phyloP scores from a whole-genome alignment of 495 filamentous ascomycete species.

The Podospora comata region DNA sequence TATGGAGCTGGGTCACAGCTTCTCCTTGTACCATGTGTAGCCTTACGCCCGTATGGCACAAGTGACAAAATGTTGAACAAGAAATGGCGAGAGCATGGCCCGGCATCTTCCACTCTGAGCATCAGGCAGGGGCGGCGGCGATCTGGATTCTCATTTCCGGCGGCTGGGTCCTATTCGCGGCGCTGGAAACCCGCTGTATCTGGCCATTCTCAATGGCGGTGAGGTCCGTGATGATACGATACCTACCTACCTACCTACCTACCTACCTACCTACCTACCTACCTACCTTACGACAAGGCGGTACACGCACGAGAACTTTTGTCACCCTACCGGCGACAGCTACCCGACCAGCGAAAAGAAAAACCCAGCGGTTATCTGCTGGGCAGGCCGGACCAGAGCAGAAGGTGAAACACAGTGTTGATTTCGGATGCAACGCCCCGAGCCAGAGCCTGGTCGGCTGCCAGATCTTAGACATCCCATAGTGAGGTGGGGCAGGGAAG shows the following conservation, averaged over 20 bases:
- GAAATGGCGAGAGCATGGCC: neutral
- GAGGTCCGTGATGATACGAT: too few species aligned
- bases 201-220: too few species aligned
- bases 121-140: too few species aligned
- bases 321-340: too few species aligned
- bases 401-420: constrained; percentile 20
- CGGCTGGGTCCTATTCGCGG: neutral
- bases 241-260: too few species aligned
- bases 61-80: neutral
- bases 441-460: constrained; percentile 22
- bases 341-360: constrained; percentile 2
- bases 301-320: too few species aligned
- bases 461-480: constrained; percentile 35
- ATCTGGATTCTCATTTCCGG: neutral
- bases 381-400: constrained; percentile 12
- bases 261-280: too few species aligned
- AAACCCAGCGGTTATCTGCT: neutral
- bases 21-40: constrained; percentile 19
- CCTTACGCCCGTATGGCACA: constrained; percentile 34
- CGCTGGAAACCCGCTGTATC: too few species aligned
- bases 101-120: neutral
- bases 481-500: constrained; percentile 17
- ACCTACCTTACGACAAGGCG: too few species aligned
- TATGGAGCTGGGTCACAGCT: constrained; percentile 6
- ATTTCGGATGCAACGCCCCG: constrained; percentile 8